These are phyloP conservation scores for Lippia alba DNA, from an alignment of 305 asterid genomes.

Conservation along the genomic window DNA sequence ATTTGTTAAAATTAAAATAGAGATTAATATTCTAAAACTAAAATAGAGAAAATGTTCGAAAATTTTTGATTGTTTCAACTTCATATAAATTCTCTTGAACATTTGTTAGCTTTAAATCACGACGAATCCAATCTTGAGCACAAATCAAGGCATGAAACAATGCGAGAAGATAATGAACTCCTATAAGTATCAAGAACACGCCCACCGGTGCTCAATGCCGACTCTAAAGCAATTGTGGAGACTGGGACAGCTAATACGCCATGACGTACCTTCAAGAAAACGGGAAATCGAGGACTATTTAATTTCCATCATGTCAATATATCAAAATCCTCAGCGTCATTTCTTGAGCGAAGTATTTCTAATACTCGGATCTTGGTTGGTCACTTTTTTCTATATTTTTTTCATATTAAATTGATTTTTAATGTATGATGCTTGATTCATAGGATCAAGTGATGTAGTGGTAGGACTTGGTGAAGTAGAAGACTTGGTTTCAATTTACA, in stretches of 20 bases:
- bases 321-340: not conserved
- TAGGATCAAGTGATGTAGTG: not conserved
- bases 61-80: too few species aligned
- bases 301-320: not conserved
- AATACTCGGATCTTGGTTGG: too few species aligned
- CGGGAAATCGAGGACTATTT: not conserved
- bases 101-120: not conserved
- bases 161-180: not conserved
- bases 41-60: too few species aligned
- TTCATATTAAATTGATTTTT: not conserved
- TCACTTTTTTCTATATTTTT: not conserved
- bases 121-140: not conserved
- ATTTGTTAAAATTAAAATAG: too few species aligned
- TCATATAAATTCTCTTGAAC: not conserved
- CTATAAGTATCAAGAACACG: not conserved
- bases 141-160: not conserved
- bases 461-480: not conserved
- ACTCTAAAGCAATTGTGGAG: not conserved
- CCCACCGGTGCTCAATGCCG: not conserved
- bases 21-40: too few species aligned
- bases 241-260: not conserved
- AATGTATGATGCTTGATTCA: too few species aligned
- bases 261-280: not conserved
- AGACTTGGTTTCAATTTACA: not conserved
- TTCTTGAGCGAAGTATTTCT: not conserved